phyloP scores from a whole-genome alignment of 139 green algal species.

The Chlamydomonas incerta region DNA sequence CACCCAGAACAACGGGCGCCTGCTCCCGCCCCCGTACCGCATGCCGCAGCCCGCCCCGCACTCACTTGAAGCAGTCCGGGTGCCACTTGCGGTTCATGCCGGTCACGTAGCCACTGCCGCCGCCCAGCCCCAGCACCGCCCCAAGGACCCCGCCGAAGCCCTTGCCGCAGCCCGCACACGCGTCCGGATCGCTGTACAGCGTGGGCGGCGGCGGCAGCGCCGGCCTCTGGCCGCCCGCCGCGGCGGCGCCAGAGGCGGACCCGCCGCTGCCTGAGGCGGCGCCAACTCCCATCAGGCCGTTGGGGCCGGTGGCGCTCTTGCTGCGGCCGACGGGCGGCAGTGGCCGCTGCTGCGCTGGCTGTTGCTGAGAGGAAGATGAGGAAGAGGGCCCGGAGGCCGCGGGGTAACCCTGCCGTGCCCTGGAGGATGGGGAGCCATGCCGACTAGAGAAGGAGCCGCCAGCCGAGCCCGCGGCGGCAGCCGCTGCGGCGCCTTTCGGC shows the following conservation, averaged over 20 bases:
- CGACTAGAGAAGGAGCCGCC: no score
- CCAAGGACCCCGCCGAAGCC: conserved; percentile 4
- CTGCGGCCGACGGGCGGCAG: not conserved
- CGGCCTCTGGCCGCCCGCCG: not conserved
- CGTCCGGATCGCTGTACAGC: conserved; percentile 29
- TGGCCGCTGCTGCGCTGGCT: not conserved
- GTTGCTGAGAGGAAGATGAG: not conserved
- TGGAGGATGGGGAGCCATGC: no score
- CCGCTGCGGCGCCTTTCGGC: no score
- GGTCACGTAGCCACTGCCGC: conserved; percentile 30
- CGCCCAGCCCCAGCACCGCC: no score
- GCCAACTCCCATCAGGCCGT: not conserved
- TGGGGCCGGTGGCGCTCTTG: not conserved
- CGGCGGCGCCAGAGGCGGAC: not conserved
- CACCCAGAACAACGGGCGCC: no score
- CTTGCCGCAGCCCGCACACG: conserved; percentile 59
- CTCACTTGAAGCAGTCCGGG: conserved; percentile 51
- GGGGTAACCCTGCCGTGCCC: no score
- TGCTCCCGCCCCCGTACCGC: no score
- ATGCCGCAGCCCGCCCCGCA: no score
- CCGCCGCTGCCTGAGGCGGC: not conserved
- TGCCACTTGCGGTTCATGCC: conserved; percentile 68
- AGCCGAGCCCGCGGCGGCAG: no score
- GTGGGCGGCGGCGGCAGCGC: not conserved
- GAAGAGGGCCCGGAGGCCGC: no score